Percentiles rank a stretch among this genome's conserved stretches.
These are phyloP conservation scores for Buxus sempervirens DNA, from an alignment of 164 flowering plant genomes.

Conservation along the genomic window DNA sequence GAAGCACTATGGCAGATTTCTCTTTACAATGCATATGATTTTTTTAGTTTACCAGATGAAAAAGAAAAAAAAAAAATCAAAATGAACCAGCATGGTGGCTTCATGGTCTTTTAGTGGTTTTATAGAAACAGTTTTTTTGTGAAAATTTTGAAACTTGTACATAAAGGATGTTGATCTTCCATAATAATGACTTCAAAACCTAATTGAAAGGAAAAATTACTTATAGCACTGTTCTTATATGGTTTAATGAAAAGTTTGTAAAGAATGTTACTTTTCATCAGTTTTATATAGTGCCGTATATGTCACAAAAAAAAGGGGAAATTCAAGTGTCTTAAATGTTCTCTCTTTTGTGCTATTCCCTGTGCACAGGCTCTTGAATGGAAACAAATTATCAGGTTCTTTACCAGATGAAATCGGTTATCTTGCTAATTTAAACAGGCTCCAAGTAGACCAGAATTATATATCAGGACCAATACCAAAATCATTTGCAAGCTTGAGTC, in stretches of 20 bases:
- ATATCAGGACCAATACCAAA: constrained; percentile 75
- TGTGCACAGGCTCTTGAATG: constrained; percentile 74
- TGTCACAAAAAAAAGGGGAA: no score
- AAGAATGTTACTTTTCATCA: neutral
- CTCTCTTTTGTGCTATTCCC: constrained; percentile 6
- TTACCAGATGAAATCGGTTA: constrained; percentile 79
- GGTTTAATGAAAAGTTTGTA: neutral
- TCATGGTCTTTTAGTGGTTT: neutral
- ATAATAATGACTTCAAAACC: neutral
- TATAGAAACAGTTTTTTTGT: no score
- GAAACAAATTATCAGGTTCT: constrained; percentile 65
- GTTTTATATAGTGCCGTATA: neutral
- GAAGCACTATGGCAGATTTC: no score
- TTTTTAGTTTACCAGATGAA: no score
- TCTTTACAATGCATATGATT: no score
- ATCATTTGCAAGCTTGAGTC: constrained; percentile 63
- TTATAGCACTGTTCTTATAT: neutral
- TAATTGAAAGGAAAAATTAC: neutral
- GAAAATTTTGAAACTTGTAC: no score
- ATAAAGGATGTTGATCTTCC: neutral
- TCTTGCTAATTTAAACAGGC: constrained; percentile 51
- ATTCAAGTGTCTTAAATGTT: neutral
- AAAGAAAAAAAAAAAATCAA: no score
- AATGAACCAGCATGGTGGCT: neutral
- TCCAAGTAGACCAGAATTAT: constrained; percentile 68